Evolutionary conservation across 140 eudicot species (phyloP).

Genomic region (Cichorium intybus): DNA sequence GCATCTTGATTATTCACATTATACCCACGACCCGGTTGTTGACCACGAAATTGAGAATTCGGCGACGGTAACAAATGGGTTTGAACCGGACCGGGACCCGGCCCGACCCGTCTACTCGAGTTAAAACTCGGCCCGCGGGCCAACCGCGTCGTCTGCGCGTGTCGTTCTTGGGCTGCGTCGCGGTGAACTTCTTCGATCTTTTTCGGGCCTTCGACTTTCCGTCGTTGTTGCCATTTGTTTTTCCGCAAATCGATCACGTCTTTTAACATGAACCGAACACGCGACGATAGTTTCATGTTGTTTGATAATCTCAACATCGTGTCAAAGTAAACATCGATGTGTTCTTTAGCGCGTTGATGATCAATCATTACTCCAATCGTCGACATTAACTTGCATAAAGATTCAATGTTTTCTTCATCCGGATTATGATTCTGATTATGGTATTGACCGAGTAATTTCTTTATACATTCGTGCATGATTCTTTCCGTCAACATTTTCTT

Average conservation of each 20-base stretch:
- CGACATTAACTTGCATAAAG: conserved; percentile 86
- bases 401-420: conserved; percentile 78
- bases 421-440: conserved; percentile 41
- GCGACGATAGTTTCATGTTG: conserved; percentile 66
- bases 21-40: conserved; percentile 50
- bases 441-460: conserved; percentile 51
- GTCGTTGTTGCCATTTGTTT: conserved; percentile 74
- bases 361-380: conserved; percentile 91
- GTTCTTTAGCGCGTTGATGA: conserved; percentile 69
- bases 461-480: conserved; percentile 83
- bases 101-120: neutral
- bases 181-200: conserved; percentile 81
- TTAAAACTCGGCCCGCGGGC: conserved; percentile 59
- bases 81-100: conserved; percentile 33
- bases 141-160: conserved; percentile 51
- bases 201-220: conserved; percentile 82
- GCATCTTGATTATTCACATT: conserved; percentile 51
- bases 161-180: conserved; percentile 74
- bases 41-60: conserved; percentile 41
- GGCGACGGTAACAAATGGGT: conserved; percentile 53
- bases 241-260: conserved; percentile 67
- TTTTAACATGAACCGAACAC: conserved; percentile 69
- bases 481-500: conserved; percentile 91
- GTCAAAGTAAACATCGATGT: conserved; percentile 67
- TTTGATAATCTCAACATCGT: conserved; percentile 65